Evolutionary conservation across 2,329 filamentous ascomycete genomes (phyloP), one percentile per base, ranked within the genome.

Genomic region (Hymenoscyphus fraxineus): DNA sequence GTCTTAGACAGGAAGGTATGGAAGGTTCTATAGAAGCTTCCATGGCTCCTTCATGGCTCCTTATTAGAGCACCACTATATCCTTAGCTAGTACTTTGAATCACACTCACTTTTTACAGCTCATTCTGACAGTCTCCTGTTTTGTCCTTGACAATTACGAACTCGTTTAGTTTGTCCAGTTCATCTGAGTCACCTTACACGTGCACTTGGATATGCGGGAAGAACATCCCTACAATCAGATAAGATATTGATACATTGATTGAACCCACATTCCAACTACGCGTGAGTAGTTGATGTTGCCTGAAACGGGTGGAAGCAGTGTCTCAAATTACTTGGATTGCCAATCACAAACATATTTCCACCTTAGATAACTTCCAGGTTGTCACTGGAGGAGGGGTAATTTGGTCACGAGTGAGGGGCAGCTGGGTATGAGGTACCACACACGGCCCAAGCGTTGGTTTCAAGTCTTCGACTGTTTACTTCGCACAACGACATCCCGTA

Each of bases 391-490:
- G 32, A 27, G 47, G 59, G 59, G 44, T 38, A 19, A 40, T 51
- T 16, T 61, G 47, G 19, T 60, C 59, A 60, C 59, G 59, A 54
- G 59, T 60, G 59, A 61, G 59, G 59, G 59, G 59, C 54, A 61
- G 44, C 47, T 32, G 44, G 44, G 44, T 51, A 35, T 10, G 35
- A 35, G 35, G 35, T 10, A 51, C 44, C 15, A 6, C 0, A 19
- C n/a, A 38, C 35, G 19, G 59, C 40, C 27, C 35, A 16, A 54
- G 41, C 22, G 19, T 19, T 51, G 44, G 44, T 51, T 51, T 51
- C 44, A n/a, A 22, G 22, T 35, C 27, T 27, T 16, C n/a, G 19
- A 51, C 44, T 51, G 19, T 51, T 51, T 22, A 51, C 27, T 27
- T 27, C 27, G 27, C 3, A 27, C 59, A 60, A 60, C 40, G 59